Evolutionary conservation across 2,329 filamentous ascomycete genomes (phyloP), one percentile per base, ranked within the genome.

Genomic region (Claviceps maximensis): DNA sequence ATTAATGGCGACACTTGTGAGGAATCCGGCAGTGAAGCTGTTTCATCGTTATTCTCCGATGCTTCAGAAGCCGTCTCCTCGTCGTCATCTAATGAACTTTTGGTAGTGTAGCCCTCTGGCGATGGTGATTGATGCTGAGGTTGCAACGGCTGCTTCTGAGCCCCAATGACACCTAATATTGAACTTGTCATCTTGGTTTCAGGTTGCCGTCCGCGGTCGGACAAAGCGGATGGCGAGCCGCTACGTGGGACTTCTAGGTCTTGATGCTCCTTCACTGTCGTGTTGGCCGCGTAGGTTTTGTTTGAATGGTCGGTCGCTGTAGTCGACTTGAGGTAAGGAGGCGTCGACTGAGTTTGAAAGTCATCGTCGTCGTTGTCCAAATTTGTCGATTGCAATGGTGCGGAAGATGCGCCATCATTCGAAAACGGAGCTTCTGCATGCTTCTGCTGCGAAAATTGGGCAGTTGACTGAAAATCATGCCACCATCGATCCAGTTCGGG

Each of bases 291-390:
- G 48, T 52, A 57, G 50, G 53, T 50, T 49, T 42, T 53, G 48
- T 40, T 48, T 17, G 42, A 57, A 44, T 49, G 54, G 41, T 47
- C 50, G 47, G 55, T 57, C 27, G 62, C 67, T 45, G 58, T 55
- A 31, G 60, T 58, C 13, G 65, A 59, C 47, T 56, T 58, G 42
- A 70, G 62, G 44, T 65, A 65, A 15, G 71, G 69, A 3, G 75
- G 75, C 1, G 74, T 76, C 21, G 68, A 64, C 55, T 77, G 76
- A 8, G 77, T 65, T 56, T 79, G 71, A 48, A 78, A 79, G 53
- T 76, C 75, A 31, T 44, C 72, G n/a, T 73, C 72, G 12, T 74
- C 70, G 4, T 67, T 67, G 21, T 29, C 27, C 27, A 19, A 13
- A 21, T 66, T 62, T n/a, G 33, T 27, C 31, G 49, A 36, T 40